A percentile compares a stretch with the other conserved stretches of the same genome.
phyloP scores from a whole-genome alignment of 306 rosid species.

The Citrullus colocynthis region DNA sequence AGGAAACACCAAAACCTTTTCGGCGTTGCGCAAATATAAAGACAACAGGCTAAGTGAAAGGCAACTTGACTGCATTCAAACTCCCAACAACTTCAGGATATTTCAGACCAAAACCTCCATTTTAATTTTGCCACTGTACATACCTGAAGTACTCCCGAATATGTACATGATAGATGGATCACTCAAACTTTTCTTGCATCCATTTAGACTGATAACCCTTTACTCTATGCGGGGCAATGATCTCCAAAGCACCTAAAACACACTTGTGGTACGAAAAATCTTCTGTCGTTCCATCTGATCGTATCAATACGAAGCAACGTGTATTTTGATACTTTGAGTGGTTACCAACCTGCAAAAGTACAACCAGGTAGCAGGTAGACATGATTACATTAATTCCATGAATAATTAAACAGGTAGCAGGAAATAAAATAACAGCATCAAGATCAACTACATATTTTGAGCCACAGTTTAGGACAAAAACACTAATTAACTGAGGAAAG shows the following conservation, averaged over 20 bases:
- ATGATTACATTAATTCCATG: not conserved
- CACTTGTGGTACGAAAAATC: slow-evolving; percentile 88
- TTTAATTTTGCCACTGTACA: slow-evolving; percentile 14
- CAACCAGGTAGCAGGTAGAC: not conserved
- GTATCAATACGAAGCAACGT: slow-evolving; percentile 56
- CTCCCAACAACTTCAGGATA: not conserved
- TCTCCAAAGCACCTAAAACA: slow-evolving; percentile 48
- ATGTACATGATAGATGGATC: slow-evolving; percentile 8
- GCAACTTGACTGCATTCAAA: slow-evolving; percentile 13
- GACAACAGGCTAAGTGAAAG: slow-evolving; percentile 10
- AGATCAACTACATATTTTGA: not conserved
- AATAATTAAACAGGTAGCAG: not conserved
- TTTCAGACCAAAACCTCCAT: slow-evolving; percentile 6
- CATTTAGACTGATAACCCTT: slow-evolving; percentile 31
- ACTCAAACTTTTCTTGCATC: slow-evolving; percentile 10
- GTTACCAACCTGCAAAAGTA: slow-evolving; percentile 43
- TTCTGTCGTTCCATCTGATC: slow-evolving; percentile 59
- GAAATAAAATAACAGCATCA: not conserved
- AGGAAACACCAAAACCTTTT: slow-evolving; percentile 3
- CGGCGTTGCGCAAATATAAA: slow-evolving; percentile 1
- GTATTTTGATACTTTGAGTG: slow-evolving; percentile 37
- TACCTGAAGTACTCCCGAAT: slow-evolving; percentile 7
- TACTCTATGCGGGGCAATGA: slow-evolving; percentile 45
- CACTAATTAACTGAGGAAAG: not conserved
- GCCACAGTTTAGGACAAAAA: not conserved